These are phyloP conservation scores for Herpetospermum pedunculosum DNA, from an alignment of 306 rosid genomes.

Conservation along the genomic window DNA sequence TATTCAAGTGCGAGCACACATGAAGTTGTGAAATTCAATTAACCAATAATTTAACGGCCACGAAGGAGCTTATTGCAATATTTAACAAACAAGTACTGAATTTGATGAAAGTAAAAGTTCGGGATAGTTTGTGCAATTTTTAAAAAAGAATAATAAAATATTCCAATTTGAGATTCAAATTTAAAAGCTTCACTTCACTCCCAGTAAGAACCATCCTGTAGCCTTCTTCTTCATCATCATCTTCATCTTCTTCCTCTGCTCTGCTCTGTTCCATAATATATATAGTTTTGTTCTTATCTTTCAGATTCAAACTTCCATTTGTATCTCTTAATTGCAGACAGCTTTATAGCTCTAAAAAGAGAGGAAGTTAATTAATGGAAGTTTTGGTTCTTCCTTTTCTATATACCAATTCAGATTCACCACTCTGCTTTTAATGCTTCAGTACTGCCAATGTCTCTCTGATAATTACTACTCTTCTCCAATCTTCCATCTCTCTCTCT, in stretches of 20 bases:
- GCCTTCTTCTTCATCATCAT: not conserved
- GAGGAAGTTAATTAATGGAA: not conserved
- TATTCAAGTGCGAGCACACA: too few relatives aligned
- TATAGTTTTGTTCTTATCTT: not conserved
- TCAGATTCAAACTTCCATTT: not conserved
- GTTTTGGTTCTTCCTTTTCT: not conserved
- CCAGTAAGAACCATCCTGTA: not conserved
- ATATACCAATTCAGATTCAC: not conserved
- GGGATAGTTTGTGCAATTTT: too few relatives aligned
- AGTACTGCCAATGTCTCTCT: not conserved
- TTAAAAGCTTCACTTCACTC: not conserved
- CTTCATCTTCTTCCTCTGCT: not conserved
- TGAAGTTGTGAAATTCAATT: too few relatives aligned
- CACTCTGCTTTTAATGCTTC: not conserved
- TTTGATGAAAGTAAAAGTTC: too few relatives aligned
- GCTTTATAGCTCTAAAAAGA: not conserved
- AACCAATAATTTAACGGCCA: too few relatives aligned
- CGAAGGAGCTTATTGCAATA: too few relatives aligned
- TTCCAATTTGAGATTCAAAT: slow-evolving; percentile 10
- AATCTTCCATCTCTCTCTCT: not conserved
- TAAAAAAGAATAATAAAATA: too few relatives aligned
- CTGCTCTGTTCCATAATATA: not conserved
- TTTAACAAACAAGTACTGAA: too few relatives aligned
- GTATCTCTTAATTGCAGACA: not conserved
- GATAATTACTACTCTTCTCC: not conserved